A percentile compares a stretch with the other conserved stretches of the same genome.
These are phyloP conservation scores for Buddleja alternifolia DNA, from an alignment of 257 asterid species.

Conservation along the genomic window DNA sequence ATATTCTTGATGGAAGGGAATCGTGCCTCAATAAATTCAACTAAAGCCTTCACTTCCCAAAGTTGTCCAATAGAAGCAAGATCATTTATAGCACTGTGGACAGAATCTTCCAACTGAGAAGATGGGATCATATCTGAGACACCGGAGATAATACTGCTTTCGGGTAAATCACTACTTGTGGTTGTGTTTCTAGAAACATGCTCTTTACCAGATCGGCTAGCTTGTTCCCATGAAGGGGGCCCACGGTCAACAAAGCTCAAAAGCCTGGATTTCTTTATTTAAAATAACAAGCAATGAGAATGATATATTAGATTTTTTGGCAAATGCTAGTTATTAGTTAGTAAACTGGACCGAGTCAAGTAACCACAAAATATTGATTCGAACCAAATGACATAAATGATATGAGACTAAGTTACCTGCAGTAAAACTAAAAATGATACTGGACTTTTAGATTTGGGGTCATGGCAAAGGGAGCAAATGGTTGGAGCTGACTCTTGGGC, in stretches of 20 bases:
- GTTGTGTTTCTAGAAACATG: conserved; percentile 38
- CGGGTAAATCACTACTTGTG: conserved; percentile 37
- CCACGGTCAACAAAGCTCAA: conserved; percentile 66
- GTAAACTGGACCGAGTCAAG: conserved; percentile 17
- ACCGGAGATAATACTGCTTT: conserved; percentile 32
- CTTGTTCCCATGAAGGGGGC: conserved; percentile 81
- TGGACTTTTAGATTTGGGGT: conserved; percentile 70
- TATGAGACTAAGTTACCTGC: conserved; percentile 59
- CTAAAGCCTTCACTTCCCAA: conserved; percentile 62
- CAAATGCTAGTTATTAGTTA: conserved; percentile 17
- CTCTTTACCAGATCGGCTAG: conserved; percentile 59
- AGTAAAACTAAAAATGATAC: conserved; percentile 89
- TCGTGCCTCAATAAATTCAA: conserved; percentile 57
- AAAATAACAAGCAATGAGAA: conserved; percentile 38
- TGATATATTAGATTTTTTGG: conserved; percentile 15
- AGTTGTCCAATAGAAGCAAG: conserved; percentile 66
- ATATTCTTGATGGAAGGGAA: conserved; percentile 68
- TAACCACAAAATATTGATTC: conserved; percentile 7
- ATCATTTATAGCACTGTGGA: conserved; percentile 70
- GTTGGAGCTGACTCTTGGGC: conserved; percentile 61
- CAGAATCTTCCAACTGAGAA: conserved; percentile 54
- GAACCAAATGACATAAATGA: conserved; percentile 21
- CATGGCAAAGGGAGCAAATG: conserved; percentile 91
- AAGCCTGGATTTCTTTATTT: conserved; percentile 89
- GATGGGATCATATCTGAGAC: conserved; percentile 41